Evolutionary conservation across 768 basidiomycete genomes (phyloP).

Genomic region (Boletales sp.): DNA sequence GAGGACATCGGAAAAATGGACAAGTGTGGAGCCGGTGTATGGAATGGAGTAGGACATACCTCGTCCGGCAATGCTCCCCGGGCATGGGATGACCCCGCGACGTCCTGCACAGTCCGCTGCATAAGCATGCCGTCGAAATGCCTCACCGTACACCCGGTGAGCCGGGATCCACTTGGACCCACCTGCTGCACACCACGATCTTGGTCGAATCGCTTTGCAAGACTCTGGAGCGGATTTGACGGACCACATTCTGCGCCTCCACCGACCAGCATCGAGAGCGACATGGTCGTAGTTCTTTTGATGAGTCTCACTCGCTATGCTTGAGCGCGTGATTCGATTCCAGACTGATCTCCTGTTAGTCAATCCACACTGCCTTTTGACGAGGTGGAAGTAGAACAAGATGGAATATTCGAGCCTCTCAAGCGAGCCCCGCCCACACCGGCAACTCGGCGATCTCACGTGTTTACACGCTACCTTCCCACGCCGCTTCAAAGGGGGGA

Average conservation of each 20-base stretch:
- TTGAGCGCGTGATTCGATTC: not conserved
- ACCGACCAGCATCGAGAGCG: conserved; percentile 73
- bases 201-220: conserved; percentile 75
- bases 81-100: conserved; percentile 53
- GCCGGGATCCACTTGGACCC: conserved; percentile 12
- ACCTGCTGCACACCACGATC: conserved; percentile 83
- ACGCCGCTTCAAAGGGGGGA: not conserved
- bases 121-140: conserved; percentile 2
- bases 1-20: not conserved
- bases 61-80: conserved; percentile 47
- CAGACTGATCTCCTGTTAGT: not conserved
- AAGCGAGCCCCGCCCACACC: not conserved
- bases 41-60: conserved; percentile 35
- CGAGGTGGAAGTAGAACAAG: not conserved
- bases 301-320: not conserved
- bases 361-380: no score
- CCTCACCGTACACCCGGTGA: not conserved
- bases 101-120: conserved; percentile 47
- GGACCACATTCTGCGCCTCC: conserved; percentile 77
- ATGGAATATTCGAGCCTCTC: not conserved
- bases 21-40: conserved; percentile 7
- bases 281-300: conserved; percentile 43
- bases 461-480: conserved; percentile 4
- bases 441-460: conserved; percentile 14
- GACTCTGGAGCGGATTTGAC: conserved; percentile 73